These are phyloP conservation scores for Suhomyces terraborum DNA, from an alignment of 1,139 yeast species.

Conservation along the genomic window DNA sequence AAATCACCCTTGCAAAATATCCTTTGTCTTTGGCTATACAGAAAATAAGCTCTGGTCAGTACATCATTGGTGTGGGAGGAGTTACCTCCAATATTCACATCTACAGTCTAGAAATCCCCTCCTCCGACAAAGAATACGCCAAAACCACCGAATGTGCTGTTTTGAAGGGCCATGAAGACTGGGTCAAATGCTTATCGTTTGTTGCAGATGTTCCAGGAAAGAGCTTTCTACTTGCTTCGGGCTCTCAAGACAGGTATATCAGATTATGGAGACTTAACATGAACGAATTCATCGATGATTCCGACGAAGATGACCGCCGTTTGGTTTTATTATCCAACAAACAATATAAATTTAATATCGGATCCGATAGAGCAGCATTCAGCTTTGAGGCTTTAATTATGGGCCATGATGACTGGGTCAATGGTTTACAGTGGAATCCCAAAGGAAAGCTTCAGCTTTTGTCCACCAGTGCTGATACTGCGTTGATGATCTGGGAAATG, in stretches of 20 bases:
- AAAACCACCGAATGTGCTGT: conserved; percentile 47
- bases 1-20: conserved; percentile 52
- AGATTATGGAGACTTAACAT: conserved; percentile 77
- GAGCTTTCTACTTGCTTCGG: conserved; percentile 70
- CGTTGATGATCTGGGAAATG: conserved; percentile 95
- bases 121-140: conserved; percentile 23
- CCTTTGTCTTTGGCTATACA: conserved; percentile 66
- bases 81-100: conserved; percentile 62
- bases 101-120: conserved; percentile 43
- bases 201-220: conserved; percentile 51
- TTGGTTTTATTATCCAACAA: conserved; percentile 62
- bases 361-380: conserved; percentile 49
- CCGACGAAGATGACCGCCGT: conserved; percentile 57
- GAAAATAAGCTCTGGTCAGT: conserved; percentile 33
- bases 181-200: conserved; percentile 77
- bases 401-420: conserved; percentile 99
- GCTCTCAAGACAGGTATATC: conserved; percentile 87
- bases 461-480: conserved; percentile 91
- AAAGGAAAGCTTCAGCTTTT: conserved; percentile 56
- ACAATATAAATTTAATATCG: conserved; percentile 57
- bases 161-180: conserved; percentile 88
- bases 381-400: conserved; percentile 89
- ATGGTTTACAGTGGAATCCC: conserved; percentile 82
- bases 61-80: conserved; percentile 80
- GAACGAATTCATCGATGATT: conserved; percentile 57